These are phyloP conservation scores for Blepharisma stoltei DNA, from an alignment of 73 alveolate genomes.

Conservation along the genomic window DNA sequence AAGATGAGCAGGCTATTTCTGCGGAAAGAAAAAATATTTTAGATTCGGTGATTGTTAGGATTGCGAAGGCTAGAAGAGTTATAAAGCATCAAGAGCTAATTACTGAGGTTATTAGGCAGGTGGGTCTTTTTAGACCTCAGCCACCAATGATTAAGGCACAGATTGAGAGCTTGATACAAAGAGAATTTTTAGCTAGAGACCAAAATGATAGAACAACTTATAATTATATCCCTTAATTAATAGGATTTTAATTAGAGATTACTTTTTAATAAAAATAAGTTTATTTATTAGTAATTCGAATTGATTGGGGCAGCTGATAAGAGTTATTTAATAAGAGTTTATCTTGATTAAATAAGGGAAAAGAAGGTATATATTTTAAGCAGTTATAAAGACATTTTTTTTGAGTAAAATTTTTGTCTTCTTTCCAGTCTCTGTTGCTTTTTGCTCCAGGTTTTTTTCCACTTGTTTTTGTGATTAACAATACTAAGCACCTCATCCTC, in stretches of 20 bases:
- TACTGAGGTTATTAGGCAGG: conserved; percentile 69
- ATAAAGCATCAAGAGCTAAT: conserved; percentile 63
- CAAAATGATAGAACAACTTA: conserved; percentile 60
- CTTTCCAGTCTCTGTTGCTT: not conserved
- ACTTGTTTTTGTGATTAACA: conserved; percentile 6
- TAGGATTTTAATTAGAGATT: not conserved
- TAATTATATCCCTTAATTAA: conserved; percentile 3
- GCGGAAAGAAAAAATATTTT: conserved; percentile 54
- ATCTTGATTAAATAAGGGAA: not conserved
- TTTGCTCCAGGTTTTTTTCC: not conserved
- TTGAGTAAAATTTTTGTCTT: not conserved
- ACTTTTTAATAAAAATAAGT: not conserved
- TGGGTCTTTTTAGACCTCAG: conserved; percentile 70
- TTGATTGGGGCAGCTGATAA: not conserved
- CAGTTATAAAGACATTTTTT: not conserved
- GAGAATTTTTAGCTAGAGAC: conserved; percentile 70
- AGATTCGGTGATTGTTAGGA: conserved; percentile 68
- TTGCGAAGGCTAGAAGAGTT: conserved; percentile 67
- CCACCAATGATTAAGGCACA: conserved; percentile 79
- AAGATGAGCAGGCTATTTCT: conserved; percentile 49
- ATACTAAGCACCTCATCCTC: conserved; percentile 13
- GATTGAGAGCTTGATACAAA: conserved; percentile 74
- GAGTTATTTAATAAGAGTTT: not conserved
- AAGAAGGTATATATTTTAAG: not conserved
- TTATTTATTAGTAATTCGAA: not conserved